Base-by-base conservation (phyloP, 2,329 filamentous ascomycete species). In the Ophiostoma sp. region DNA sequence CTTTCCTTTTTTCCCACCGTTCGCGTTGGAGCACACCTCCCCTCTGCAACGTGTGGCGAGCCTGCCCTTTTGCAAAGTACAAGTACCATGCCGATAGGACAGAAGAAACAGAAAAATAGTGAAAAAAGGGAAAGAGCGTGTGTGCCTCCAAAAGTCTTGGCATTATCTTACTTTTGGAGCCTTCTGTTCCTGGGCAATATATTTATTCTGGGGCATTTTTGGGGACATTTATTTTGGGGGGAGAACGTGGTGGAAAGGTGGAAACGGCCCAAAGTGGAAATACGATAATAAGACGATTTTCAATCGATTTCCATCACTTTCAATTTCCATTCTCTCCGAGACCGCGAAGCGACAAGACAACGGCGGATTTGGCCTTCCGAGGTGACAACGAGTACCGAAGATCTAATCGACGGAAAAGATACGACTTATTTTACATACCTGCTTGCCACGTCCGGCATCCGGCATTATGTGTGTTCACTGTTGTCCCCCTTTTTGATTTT, bases 131-230 rank as follows among this genome's bases (percentile, higher is more conserved):
- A 52, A 55, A 39, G 28, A 39, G 6, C 31, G 61, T n/a, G 5
- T 28, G 48, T 36, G 69, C 52, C 69, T 22, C 52, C 25, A 22
- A 64, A 39, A 19, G 33, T 31, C 36, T 61, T 70, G 69, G 69
- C 69, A 70, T 25, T 55, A 57, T 39, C 12, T 39, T 57, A 15
- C 48, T 55, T 28, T 39, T 57, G 28, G 33, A 22, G 59, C 59
- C 33, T 22, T 64, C 42, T 15, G 42, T 19, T 39, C 59, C 33
- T 64, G 11, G 42, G 39, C 42, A 33, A 19, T 68, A 17, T 66
- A 45, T 68, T 68, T 48, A n/a, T 68, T 48, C 39, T 69, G 64
- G 42, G 64, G 31, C 42, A 9, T 68, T 57, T 66, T 28, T 39
- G 42, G 63, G 42, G 64, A 4, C 25, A 31, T 68, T n/a, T n/a